Evolutionary conservation across 2,329 filamentous ascomycete species (phyloP).

Genomic region (Microcera coccophila): DNA sequence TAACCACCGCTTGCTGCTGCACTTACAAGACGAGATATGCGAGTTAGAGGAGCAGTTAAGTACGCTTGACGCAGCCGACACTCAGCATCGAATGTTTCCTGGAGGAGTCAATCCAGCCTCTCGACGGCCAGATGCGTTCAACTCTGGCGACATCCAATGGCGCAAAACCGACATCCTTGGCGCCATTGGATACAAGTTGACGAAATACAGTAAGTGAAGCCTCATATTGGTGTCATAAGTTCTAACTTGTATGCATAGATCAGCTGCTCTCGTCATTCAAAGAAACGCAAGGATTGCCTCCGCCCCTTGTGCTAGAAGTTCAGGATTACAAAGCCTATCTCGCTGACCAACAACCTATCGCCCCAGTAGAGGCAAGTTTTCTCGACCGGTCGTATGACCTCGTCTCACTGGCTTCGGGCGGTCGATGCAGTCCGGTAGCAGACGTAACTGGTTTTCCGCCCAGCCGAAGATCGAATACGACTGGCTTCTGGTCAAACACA

Average conservation of each 20-base stretch:
- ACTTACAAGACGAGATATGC: constrained; percentile 79
- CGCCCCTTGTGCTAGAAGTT: constrained; percentile 48
- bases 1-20: constrained; percentile 76
- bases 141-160: constrained; percentile 55
- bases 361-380: constrained; percentile 57
- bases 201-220: constrained; percentile 61
- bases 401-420: constrained; percentile 34
- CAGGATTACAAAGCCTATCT: constrained; percentile 52
- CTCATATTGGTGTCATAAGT: background rate
- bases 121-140: constrained; percentile 52
- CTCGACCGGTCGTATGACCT: constrained; percentile 54
- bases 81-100: constrained; percentile 41
- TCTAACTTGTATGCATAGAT: constrained; percentile 37
- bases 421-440: background rate
- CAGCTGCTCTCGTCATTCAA: constrained; percentile 58
- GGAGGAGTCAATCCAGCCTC: constrained; percentile 54
- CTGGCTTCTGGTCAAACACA: too few species aligned
- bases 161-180: constrained; percentile 58
- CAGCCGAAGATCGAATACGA: background rate
- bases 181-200: constrained; percentile 61
- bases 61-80: constrained; percentile 59
- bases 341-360: constrained; percentile 50
- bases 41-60: constrained; percentile 77
- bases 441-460: background rate
- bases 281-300: constrained; percentile 46